These are phyloP conservation scores for Phaseolus coccineus DNA, from an alignment of 331 rosid species.

Conservation along the genomic window DNA sequence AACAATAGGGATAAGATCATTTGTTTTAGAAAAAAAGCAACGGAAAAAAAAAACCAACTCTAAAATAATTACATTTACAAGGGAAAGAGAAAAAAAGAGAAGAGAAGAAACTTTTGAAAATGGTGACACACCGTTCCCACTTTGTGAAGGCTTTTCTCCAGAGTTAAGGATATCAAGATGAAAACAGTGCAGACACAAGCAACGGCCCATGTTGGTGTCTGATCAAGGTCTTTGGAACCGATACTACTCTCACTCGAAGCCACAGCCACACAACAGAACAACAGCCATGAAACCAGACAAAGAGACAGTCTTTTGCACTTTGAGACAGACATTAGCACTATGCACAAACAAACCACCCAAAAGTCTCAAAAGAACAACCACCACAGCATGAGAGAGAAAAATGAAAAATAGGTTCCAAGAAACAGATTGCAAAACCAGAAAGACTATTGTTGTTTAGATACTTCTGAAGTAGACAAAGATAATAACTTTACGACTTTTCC, in stretches of 20 bases:
- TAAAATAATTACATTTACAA: not conserved
- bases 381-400: not conserved
- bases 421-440: not conserved
- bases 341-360: not conserved
- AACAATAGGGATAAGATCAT: not conserved
- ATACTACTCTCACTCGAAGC: slow-evolving; percentile 56
- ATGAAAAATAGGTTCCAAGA: not conserved
- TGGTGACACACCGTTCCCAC: slow-evolving; percentile 65
- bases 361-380: not conserved
- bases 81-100: not conserved
- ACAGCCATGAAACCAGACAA: slow-evolving; percentile 41
- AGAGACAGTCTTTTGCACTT: slow-evolving; percentile 36
- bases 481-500: not conserved
- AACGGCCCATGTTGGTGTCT: slow-evolving; percentile 96
- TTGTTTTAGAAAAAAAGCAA: not conserved
- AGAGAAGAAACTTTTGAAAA: slow-evolving; percentile 13
- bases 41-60: not conserved
- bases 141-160: slow-evolving; percentile 85
- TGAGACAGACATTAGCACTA: slow-evolving; percentile 19
- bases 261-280: slow-evolving; percentile 50
- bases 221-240: slow-evolving; percentile 64
- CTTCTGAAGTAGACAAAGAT: not conserved
- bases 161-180: slow-evolving; percentile 66
- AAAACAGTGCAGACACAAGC: slow-evolving; percentile 80
- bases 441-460: not conserved